phyloP scores from a whole-genome alignment of 2,329 filamentous ascomycete species.

The Lasiodiplodia gonubiensis region DNA sequence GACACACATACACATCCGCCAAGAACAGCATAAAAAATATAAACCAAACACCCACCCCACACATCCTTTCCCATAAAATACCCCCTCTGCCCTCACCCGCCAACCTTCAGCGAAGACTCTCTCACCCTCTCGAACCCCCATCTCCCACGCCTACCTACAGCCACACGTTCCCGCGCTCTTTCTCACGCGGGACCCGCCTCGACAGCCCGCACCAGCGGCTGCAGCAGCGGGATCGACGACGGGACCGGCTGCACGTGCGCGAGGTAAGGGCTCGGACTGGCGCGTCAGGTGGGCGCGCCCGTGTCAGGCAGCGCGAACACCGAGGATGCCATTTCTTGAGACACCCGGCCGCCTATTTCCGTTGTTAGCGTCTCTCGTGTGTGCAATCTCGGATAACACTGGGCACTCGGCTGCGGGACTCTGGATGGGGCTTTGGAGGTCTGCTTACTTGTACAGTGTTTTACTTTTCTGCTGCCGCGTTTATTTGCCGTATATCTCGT shows the following conservation, averaged over 20 bases:
- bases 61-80: conserved; percentile 48
- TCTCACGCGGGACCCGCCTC: conserved; percentile 41
- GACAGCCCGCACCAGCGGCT: conserved; percentile 36
- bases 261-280: conserved; percentile 33
- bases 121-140: conserved; percentile 51
- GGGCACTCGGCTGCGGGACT: no score
- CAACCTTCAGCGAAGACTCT: conserved; percentile 51
- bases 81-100: conserved; percentile 50
- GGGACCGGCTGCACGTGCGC: not conserved
- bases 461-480: no score
- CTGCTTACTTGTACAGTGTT: no score
- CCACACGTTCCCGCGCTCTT: conserved; percentile 51
- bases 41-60: not conserved
- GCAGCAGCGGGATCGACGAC: no score
- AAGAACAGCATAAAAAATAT: no score
- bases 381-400: no score
- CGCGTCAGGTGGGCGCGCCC: conserved; percentile 48
- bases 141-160: conserved; percentile 45
- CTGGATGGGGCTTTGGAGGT: no score
- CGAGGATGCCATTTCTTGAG: no score
- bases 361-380: not conserved
- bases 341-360: no score
- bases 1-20: no score
- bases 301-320: no score
- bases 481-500: no score